A percentile compares a stretch with the other conserved stretches of the same genome.
Conservation (phyloP, 2,329 filamentous ascomycete genomes). For the Colletotrichum sp. region DNA sequence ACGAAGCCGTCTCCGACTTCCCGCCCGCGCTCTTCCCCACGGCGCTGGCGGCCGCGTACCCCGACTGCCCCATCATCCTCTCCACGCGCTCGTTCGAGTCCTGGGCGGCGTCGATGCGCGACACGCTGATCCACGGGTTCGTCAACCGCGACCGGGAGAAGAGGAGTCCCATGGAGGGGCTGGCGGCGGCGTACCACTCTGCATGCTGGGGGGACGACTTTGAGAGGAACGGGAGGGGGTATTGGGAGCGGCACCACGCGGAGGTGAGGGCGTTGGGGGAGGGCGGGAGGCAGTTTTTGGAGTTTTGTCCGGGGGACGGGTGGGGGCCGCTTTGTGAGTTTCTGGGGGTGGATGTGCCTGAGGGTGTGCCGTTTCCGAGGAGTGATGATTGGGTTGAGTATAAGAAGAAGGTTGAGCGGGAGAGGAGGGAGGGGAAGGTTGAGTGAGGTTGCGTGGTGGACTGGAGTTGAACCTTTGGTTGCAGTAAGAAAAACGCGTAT, state of each 20-base stretch:
- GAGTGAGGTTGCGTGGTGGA: background rate
- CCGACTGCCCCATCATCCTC: constrained; percentile 66
- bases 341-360: constrained; percentile 26
- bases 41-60: constrained; percentile 67
- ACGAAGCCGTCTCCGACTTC: constrained; percentile 29
- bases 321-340: constrained; percentile 34
- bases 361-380: constrained; percentile 27
- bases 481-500: background rate
- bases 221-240: constrained; percentile 22
- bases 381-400: constrained; percentile 34
- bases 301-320: constrained; percentile 29
- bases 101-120: constrained; percentile 55
- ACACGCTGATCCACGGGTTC: constrained; percentile 30
- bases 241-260: constrained; percentile 30
- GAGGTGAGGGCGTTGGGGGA: constrained; percentile 22
- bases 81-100: constrained; percentile 62
- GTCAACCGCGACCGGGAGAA: constrained; percentile 10
- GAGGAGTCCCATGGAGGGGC: constrained; percentile 26
- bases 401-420: constrained; percentile 28
- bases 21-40: constrained; percentile 49
- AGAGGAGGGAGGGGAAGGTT: constrained; percentile 4
- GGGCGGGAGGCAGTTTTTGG: constrained; percentile 27
- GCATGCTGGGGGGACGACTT: constrained; percentile 35
- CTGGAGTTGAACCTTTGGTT: background rate
- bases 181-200: constrained; percentile 29